Base-by-base conservation (phyloP, 2,329 filamentous ascomycete species). In the Colletotrichum aenigma region DNA sequence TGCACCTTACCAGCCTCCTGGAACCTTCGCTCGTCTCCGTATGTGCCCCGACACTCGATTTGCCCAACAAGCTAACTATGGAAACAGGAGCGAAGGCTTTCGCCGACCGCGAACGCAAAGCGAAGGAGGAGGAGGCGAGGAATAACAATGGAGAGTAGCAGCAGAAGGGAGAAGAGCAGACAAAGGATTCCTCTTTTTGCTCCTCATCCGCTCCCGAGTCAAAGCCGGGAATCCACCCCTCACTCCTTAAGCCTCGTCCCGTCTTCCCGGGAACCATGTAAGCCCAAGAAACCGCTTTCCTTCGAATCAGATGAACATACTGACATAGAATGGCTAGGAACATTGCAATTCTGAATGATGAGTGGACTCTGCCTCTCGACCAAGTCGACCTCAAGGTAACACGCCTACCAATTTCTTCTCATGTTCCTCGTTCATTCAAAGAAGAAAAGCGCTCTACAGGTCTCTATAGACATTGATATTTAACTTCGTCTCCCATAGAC, bases 171-270 rank as follows among this genome's bases (percentile, higher is more conserved):
- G 38, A 43, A 0, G 38, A 43, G 18, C 38, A 43, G 38, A n/a
- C 0, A 43, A 43, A 43, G 18, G 18, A 43, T 18, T 1, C 38
- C 38, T 18, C 36, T 0, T 0, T 6, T 21, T 48, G 5, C n/a
- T 48, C n/a, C 18, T 7, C 43, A 4, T 48, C 43, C 1, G 10
- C 43, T 0, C 43, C 9, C n/a, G 10, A 48, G 9, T 21, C 43
- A 21, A 48, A 0, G 43, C 10, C 43, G 0, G 10, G 10, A 48
- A 0, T 21, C 3, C 43, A 0, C 1, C 6, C n/a, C 10, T 48
- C 38, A 1, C 38, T 43, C 18, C 38, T 43, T 4, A 43, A 43
- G 38, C 38, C 38, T 3, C 16, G 4, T 0, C 8, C 38, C 0
- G 16, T 43, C 38, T 43, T 43, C 0, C 38, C 38, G 8, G 38